These are phyloP conservation scores for Leavenworthia alabamica DNA, from an alignment of 345 rosid species.

Conservation along the genomic window DNA sequence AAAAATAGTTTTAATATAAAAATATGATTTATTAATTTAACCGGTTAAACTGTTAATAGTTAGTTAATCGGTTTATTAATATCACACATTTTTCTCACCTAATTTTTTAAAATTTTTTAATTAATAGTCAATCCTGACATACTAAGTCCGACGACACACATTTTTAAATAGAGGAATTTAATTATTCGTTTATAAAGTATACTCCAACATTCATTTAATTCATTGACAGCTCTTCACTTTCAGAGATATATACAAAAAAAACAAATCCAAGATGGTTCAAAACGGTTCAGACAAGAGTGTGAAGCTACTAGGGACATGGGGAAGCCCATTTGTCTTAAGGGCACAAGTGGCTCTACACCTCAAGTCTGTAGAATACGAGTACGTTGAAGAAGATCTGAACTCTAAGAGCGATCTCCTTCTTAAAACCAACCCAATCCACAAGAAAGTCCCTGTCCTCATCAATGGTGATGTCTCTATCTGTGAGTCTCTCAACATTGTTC, in stretches of 20 bases:
- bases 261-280: neutral
- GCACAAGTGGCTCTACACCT: conserved; percentile 30
- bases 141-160: too few relatives aligned
- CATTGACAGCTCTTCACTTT: too few relatives aligned
- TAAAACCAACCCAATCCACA: conserved; percentile 67
- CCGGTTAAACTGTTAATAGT: neutral
- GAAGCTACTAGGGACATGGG: conserved; percentile 27
- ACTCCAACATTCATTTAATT: neutral
- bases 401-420: conserved; percentile 63
- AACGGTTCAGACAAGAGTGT: conserved; percentile 9
- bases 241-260: neutral
- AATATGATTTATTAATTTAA: neutral
- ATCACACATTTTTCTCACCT: too few relatives aligned
- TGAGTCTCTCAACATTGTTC: conserved; percentile 68
- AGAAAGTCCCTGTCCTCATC: conserved; percentile 75
- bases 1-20: neutral
- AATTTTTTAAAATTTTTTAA: neutral
- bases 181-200: conserved; percentile 8
- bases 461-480: conserved; percentile 51
- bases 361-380: conserved; percentile 26
- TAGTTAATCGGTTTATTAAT: neutral
- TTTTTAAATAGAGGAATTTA: neutral
- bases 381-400: conserved; percentile 21
- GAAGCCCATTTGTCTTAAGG: conserved; percentile 27
- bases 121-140: conserved; percentile 23